Conservation (phyloP, 2,329 filamentous ascomycete species). For the Grosmannia serpens region DNA sequence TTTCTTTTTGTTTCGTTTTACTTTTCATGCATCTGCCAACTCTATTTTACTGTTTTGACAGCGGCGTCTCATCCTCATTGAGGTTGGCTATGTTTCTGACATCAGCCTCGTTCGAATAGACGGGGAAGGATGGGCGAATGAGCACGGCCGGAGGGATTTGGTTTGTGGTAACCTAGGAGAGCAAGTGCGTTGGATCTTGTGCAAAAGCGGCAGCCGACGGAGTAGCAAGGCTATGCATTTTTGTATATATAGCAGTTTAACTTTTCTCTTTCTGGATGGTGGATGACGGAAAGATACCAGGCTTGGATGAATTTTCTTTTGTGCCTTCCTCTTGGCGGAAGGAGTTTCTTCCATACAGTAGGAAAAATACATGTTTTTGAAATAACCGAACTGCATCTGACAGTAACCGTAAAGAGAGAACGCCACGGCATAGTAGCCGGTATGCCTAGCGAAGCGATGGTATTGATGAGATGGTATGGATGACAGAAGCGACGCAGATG, state of each 20-base stretch:
- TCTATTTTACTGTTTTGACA: slow-evolving; percentile 3
- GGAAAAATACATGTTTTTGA: background rate
- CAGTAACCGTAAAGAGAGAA: background rate
- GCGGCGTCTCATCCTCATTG: background rate
- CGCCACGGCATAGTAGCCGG: background rate
- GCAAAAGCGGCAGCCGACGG: slow-evolving; percentile 1
- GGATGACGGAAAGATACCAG: slow-evolving; percentile 7
- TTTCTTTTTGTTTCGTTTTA: background rate
- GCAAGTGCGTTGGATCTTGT: slow-evolving; percentile 2
- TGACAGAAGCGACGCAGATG: background rate
- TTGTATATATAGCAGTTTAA: slow-evolving; percentile 9
- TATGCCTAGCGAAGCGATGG: background rate
- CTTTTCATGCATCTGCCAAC: slow-evolving; percentile 4
- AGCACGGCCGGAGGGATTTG: background rate
- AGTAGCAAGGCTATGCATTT: slow-evolving; percentile 6
- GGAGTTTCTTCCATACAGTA: background rate
- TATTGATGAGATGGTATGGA: background rate
- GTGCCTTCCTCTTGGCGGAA: background rate
- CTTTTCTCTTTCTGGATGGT: slow-evolving; percentile 9
- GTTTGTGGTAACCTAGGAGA: background rate
- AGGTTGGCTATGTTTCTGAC: slow-evolving; percentile 1
- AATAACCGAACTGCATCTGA: background rate
- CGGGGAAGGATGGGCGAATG: background rate
- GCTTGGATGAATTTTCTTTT: slow-evolving; percentile 2
- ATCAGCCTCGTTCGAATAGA: background rate